Evolutionary conservation across 2,329 filamentous ascomycete genomes (phyloP), one percentile per base, ranked within the genome.

Genomic region (Orbilia blumenaviensis): DNA sequence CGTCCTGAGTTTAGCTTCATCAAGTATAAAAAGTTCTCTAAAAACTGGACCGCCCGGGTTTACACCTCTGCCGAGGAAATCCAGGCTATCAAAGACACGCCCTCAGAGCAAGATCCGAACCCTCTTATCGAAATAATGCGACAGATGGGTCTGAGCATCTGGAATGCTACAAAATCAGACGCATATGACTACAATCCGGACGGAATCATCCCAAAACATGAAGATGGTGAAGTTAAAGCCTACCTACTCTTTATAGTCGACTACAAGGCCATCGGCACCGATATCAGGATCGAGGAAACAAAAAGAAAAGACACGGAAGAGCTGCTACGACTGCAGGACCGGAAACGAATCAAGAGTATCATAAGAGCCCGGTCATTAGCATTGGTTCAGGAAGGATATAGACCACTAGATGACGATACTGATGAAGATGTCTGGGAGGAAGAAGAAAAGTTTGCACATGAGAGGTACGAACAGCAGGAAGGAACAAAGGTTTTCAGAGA

Each of bases 401-500:
- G 52, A 56, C 44, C 56, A 1, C 56, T 63, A 8, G 66, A 71
- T 2, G 58, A 63, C 7, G 66, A 71, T 29, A 50, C 52, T 6
- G 61, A 63, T 4, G 56, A 71, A 48, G 66, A 71, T 21, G 42
- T 34, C n/a, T 71, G 66, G 66, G 66, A 71, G 25, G 56, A 71
- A n/a, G 41, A 69, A 21, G 66, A 71, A 8, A 27, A 36, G 25
- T 25, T 3, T 14, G 34, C 18, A n/a, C 66, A 63, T 8, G 46
- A 14, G 9, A 34, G 18, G 4, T 63, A 50, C 16, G 66, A 71
- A 27, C 46, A 29, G 32, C 2, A 12, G 1, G 3, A 54, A 10
- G 66, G 66, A n/a, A 63, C 61, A 21, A 71, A 63, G 16, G 46
- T 71, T 16, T 71, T 71, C 58, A 62, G 46, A 21, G 66, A 71